phyloP scores from a whole-genome alignment of 2,329 filamentous ascomycete genomes.

The Myriosclerotinia curreyana region DNA sequence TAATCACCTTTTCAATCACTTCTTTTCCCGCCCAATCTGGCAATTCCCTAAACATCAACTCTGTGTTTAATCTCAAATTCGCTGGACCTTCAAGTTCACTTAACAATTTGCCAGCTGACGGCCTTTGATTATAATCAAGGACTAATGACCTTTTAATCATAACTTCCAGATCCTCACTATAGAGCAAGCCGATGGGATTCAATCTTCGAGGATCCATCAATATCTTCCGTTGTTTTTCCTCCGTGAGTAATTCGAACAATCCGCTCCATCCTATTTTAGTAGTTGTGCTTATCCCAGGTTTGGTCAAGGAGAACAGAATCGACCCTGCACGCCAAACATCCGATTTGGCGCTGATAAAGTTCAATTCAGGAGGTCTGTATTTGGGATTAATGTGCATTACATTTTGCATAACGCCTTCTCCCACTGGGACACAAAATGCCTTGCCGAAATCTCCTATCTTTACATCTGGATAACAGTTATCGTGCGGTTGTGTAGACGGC shows the following conservation, averaged over 20 bases:
- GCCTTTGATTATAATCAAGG: constrained; percentile 2
- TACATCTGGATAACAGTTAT: not conserved
- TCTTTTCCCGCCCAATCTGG: not conserved
- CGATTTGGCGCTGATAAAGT: constrained; percentile 3
- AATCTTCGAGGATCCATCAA: constrained; percentile 5
- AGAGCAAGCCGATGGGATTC: not conserved
- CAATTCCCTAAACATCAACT: constrained; percentile 1
- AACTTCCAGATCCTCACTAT: not conserved
- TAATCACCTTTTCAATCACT: no score
- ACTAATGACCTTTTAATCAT: constrained; percentile 2
- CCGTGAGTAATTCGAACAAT: not conserved
- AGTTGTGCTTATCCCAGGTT: not conserved
- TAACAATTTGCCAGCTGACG: constrained; percentile 1
- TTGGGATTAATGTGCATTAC: not conserved
- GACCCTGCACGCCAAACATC: constrained; percentile 13
- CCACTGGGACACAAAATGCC: not conserved
- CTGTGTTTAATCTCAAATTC: not conserved
- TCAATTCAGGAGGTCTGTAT: not conserved
- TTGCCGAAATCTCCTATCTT: not conserved
- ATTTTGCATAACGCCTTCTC: not conserved
- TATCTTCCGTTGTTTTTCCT: not conserved
- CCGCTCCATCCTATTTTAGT: not conserved
- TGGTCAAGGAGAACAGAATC: not conserved
- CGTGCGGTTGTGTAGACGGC: not conserved
- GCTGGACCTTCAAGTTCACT: not conserved